Percentiles rank a stretch among this genome's conserved stretches.
Evolutionary conservation across 2,329 filamentous ascomycete genomes (phyloP).

Genomic region (Pseudocercospora macadamiae): DNA sequence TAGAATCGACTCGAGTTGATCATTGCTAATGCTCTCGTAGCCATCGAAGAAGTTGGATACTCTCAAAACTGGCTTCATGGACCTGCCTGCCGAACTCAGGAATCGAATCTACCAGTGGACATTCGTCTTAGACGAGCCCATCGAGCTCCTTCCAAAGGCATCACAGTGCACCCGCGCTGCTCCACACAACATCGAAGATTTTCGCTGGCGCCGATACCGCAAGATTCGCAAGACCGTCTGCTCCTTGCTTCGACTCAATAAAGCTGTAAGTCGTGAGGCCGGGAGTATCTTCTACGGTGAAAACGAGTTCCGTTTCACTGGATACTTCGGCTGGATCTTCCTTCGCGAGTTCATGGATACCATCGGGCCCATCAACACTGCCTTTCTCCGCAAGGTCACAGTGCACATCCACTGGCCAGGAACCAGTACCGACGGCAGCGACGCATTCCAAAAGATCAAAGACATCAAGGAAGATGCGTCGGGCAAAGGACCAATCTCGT

Average conservation of each 20-base stretch:
- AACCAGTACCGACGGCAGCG: neutral
- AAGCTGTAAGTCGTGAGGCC: no score
- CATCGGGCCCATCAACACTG: neutral
- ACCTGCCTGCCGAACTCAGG: slow-evolving; percentile 17
- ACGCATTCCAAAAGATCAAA: neutral
- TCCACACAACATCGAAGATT: neutral
- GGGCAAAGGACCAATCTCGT: neutral
- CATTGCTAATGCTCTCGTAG: no score
- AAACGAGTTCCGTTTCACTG: slow-evolving; percentile 45
- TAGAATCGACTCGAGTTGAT: neutral
- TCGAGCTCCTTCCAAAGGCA: slow-evolving; percentile 11
- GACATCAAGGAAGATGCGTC: neutral
- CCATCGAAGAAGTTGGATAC: neutral
- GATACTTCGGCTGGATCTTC: slow-evolving; percentile 3
- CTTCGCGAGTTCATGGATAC: slow-evolving; percentile 7
- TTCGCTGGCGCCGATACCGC: neutral
- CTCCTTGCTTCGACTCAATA: slow-evolving; percentile 19
- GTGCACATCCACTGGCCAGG: slow-evolving; percentile 10
- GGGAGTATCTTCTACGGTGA: slow-evolving; percentile 47
- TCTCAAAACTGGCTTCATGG: slow-evolving; percentile 3
- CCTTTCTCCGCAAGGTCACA: slow-evolving; percentile 1
- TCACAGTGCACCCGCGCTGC: neutral
- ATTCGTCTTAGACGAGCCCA: neutral
- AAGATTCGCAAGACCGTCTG: slow-evolving; percentile 34
- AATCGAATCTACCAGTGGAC: slow-evolving; percentile 12